Evolutionary conservation across 441 rosid species (phyloP), one percentile per base, ranked within the genome.

Genomic region (Eruca vesicaria): DNA sequence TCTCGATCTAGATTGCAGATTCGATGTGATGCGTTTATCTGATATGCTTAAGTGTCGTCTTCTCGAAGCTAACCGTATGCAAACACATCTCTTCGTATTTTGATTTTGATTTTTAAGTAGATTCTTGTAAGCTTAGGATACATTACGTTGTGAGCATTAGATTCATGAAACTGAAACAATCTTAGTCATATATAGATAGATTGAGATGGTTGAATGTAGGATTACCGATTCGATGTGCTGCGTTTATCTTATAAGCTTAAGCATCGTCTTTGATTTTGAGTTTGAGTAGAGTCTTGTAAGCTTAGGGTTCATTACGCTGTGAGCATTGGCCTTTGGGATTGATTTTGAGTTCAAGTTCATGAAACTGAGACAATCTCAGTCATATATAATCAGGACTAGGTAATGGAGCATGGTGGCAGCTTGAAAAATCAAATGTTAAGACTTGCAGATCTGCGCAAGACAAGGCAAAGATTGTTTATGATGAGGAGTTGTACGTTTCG

Each of bases 1-100:
- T 77, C 52, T 94, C 58, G 97, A 92, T 81, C 80, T 92, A 81
- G 98, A 92, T 81, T 90, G 95, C 58, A 87, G 93, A 11, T 89
- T 94, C 29, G 93, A 94, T 61, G 70, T 87, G 12, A 62, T 67
- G 7, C 90, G 92, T 59, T 86, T 94, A 9, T 82, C 92, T 16
- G 78, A 90, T 15, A 48, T 92, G 85, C 87, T 94, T 28, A 82
- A 75, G 68, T 76, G 52, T 79, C 89, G 92, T 62, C 89, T 93
- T 29, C 19, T 31, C 36, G 82, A 80, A 79, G 81, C 82, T 65
- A 74, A 74, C 64, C 62, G 87, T 80, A 79, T 56, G 76, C 38
- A 53, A 9, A 19, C 28, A 1, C 9, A 2, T 20, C 58, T 19
- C 26, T 23, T 23, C 26, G 33, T 31, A 2, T 6, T 4, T 31